These are phyloP conservation scores for Laburnicola sp. DNA, from an alignment of 2,329 filamentous ascomycete species.

Conservation along the genomic window DNA sequence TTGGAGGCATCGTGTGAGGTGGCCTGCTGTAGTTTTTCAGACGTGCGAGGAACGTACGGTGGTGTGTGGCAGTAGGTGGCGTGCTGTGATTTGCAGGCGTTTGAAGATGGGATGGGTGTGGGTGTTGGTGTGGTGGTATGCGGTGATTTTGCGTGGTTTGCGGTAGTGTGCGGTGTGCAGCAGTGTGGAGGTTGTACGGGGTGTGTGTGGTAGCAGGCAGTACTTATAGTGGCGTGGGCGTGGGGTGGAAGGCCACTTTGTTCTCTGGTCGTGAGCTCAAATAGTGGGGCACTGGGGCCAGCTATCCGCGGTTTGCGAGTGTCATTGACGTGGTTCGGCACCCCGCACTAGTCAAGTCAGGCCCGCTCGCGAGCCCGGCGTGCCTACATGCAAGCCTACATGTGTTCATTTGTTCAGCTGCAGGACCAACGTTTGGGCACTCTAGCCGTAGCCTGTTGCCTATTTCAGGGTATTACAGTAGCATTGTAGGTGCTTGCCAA, in stretches of 20 bases:
- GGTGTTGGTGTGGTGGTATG: too few species aligned
- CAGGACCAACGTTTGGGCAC: too few species aligned
- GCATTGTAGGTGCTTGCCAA: too few species aligned
- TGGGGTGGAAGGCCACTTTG: not conserved
- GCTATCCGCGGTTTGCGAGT: conserved; percentile 16
- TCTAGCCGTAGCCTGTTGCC: too few species aligned
- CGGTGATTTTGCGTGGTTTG: too few species aligned
- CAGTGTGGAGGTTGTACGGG: too few species aligned
- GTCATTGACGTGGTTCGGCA: conserved; percentile 21
- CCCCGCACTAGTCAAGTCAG: conserved; percentile 22
- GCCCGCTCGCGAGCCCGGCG: not conserved
- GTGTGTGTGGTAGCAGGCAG: not conserved
- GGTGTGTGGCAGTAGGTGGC: too few species aligned
- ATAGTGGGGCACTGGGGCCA: conserved; percentile 4
- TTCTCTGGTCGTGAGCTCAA: conserved; percentile 3
- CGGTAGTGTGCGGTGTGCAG: too few species aligned
- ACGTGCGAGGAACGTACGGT: not conserved
- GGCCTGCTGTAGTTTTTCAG: not conserved
- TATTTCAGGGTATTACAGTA: too few species aligned
- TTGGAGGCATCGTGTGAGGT: conserved; percentile 33
- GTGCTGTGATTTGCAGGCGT: too few species aligned
- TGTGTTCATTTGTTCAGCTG: too few species aligned
- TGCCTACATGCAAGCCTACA: too few species aligned
- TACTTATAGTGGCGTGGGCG: not conserved
- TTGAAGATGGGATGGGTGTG: not conserved